These are phyloP conservation scores for Triticum aestivum DNA, from an alignment of 176 grass and related monocot species.

Conservation along the genomic window IWGSC_CS_RefSeq_v2.1 NC_057807.1:551991820-551992319, in stretches of 20 bases:
- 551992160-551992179: slow-evolving; percentile 79
- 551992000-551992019: slow-evolving; percentile 78
- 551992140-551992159: slow-evolving; percentile 78
- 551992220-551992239: slow-evolving; percentile 21
- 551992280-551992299: slow-evolving; percentile 78
- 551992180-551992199: slow-evolving; percentile 83
- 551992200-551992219: slow-evolving; percentile 51
- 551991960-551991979: slow-evolving; percentile 63
- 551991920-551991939: slow-evolving; percentile 61
- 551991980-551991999: slow-evolving; percentile 87
- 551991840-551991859: slow-evolving; percentile 69
- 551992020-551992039: slow-evolving; percentile 80
- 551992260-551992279: slow-evolving; percentile 31
- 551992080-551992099: slow-evolving; percentile 44
- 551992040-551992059: slow-evolving; percentile 56
- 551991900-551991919: slow-evolving; percentile 64
- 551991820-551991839: slow-evolving; percentile 42
- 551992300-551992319: slow-evolving; percentile 50
- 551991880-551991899: slow-evolving; percentile 57
- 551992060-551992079: slow-evolving; percentile 34
- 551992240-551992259: not conserved
- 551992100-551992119: slow-evolving; percentile 50
- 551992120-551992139: slow-evolving; percentile 76
- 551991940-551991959: slow-evolving; percentile 65
- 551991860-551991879: slow-evolving; percentile 41